These are phyloP conservation scores for Solanum hybrid DNA, from an alignment of 305 asterid genomes.

Conservation along the genomic window DNA sequence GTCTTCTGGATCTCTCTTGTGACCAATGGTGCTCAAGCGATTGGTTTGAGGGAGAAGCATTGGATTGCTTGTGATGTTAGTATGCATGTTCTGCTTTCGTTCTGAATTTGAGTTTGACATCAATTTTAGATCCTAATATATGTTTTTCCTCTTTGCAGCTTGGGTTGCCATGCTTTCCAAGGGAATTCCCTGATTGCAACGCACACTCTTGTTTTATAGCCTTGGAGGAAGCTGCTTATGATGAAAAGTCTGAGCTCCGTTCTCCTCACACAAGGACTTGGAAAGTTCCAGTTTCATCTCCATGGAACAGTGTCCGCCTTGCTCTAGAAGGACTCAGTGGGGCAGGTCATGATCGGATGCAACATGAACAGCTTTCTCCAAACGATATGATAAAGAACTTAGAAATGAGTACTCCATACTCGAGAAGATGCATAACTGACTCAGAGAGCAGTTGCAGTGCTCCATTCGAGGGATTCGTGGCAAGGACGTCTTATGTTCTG, in stretches of 20 bases:
- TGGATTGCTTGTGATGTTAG: slow-evolving; percentile 82
- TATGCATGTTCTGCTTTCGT: background rate
- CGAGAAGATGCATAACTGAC: slow-evolving; percentile 12
- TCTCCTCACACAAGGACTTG: slow-evolving; percentile 43
- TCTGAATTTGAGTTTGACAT: background rate
- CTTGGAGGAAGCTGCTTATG: slow-evolving; percentile 33
- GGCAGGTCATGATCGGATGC: slow-evolving; percentile 16
- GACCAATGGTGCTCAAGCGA: slow-evolving; percentile 63
- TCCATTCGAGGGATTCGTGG: slow-evolving; percentile 41
- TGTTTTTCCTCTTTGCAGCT: slow-evolving; percentile 35
- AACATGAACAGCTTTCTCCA: slow-evolving; percentile 10
- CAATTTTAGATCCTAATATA: background rate
- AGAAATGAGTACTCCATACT: slow-evolving; percentile 5
- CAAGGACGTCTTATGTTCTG: slow-evolving; percentile 58
- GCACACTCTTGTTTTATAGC: slow-evolving; percentile 48
- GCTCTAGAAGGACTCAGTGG: slow-evolving; percentile 15
- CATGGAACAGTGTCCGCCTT: slow-evolving; percentile 51
- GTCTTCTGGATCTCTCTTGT: slow-evolving; percentile 57
- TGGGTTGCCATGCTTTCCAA: slow-evolving; percentile 69
- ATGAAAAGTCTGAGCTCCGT: slow-evolving; percentile 28
- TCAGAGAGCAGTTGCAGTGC: slow-evolving; percentile 12
- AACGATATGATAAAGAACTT: slow-evolving; percentile 13
- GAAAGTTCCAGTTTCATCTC: slow-evolving; percentile 51
- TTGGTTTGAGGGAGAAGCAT: slow-evolving; percentile 75
- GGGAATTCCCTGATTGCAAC: slow-evolving; percentile 69